Conservation (phyloP, 2,329 filamentous ascomycete genomes). For the Colletotrichum sp. region DNA sequence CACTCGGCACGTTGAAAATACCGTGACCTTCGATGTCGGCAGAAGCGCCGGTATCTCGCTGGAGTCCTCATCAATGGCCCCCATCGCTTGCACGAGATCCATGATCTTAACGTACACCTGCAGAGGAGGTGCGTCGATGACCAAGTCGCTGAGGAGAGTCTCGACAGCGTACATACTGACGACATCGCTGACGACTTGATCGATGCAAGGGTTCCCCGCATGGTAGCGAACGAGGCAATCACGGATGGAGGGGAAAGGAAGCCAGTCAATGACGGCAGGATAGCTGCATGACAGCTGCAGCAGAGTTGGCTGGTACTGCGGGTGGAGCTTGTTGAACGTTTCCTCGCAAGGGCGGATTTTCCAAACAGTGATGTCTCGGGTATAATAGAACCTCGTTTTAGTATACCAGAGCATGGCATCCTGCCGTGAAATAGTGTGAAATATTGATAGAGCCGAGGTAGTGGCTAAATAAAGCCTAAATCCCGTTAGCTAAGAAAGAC, state of each 20-base stretch:
- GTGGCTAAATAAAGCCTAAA: too few relatives aligned
- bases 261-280: neutral
- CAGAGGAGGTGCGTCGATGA: neutral
- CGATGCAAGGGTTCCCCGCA: neutral
- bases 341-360: too few relatives aligned
- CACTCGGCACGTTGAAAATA: neutral
- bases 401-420: too few relatives aligned
- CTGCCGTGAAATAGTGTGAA: too few relatives aligned
- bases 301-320: too few relatives aligned
- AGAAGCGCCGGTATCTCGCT: rapidly evolving
- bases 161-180: neutral
- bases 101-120: neutral
- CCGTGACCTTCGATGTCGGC: rapidly evolving
- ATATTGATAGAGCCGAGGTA: too few relatives aligned
- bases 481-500: too few relatives aligned
- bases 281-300: neutral
- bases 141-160: neutral
- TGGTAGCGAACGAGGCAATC: neutral
- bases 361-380: too few relatives aligned
- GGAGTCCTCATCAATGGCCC: neutral
- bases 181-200: neutral
- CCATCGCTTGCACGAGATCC: neutral
- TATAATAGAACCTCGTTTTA: too few relatives aligned
- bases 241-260: neutral
- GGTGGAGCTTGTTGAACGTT: too few relatives aligned